Evolutionary conservation across 148 eudicot species (phyloP).

Genomic region (Hydrangea macrophylla): DNA sequence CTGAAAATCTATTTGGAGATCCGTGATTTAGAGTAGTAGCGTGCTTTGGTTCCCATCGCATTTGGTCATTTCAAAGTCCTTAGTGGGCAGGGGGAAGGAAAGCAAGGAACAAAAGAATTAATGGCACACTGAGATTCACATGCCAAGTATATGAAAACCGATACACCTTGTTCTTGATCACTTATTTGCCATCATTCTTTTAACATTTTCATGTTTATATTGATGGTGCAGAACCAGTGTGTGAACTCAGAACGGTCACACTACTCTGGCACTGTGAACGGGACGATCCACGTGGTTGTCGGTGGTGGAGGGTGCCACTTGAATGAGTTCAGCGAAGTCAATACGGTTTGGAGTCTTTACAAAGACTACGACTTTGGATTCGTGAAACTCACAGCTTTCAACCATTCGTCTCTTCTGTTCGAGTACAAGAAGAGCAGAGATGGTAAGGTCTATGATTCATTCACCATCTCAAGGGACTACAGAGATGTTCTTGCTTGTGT

Average conservation of each 20-base stretch:
- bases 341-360: conserved; percentile 63
- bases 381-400: conserved; percentile 72
- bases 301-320: conserved; percentile 80
- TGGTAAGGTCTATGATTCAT: conserved; percentile 78
- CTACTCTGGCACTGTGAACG: conserved; percentile 65
- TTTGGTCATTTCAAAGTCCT: too few species aligned
- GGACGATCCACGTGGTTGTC: conserved; percentile 77
- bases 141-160: too few species aligned
- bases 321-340: conserved; percentile 45
- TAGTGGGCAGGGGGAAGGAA: too few species aligned
- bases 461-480: conserved; percentile 73
- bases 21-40: too few species aligned
- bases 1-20: too few species aligned
- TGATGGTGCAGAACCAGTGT: conserved; percentile 53
- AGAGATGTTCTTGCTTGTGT: conserved; percentile 71
- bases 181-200: too few species aligned
- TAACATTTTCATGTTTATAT: too few species aligned
- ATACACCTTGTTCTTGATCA: too few species aligned
- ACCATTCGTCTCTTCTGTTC: conserved; percentile 65
- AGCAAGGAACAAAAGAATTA: too few species aligned
- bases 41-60: too few species aligned
- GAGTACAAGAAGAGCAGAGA: conserved; percentile 88
- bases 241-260: conserved; percentile 53
- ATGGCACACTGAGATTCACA: background rate
- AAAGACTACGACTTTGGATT: conserved; percentile 73